Percentiles rank a stretch among this genome's conserved stretches.
Evolutionary conservation across 1,284 basidiomycete species (phyloP).

Genomic region (Malassezia arunalokei): DNA sequence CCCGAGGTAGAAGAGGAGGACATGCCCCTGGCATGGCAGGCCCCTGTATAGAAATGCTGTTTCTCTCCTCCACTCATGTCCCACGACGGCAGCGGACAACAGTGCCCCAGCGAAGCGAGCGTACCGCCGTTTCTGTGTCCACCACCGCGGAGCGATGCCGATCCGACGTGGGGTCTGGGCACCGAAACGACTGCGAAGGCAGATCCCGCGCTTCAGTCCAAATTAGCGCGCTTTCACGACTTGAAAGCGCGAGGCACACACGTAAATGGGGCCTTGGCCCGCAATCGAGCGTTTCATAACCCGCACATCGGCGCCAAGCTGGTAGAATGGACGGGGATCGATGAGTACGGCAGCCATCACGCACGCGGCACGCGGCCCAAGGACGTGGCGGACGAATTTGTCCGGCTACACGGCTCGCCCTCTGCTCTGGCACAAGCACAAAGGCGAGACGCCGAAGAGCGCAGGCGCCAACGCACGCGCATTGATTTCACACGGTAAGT

Average conservation of each 20-base stretch:
- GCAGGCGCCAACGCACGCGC: neutral
- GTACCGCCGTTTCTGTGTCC: neutral
- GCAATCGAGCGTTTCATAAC: constrained; percentile 78
- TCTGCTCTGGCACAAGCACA: neutral
- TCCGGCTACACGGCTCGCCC: constrained; percentile 1
- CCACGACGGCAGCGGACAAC: too few relatives aligned
- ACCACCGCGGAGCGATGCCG: neutral
- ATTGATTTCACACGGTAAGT: constrained; percentile 1
- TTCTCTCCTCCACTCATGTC: neutral
- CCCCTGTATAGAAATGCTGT: neutral
- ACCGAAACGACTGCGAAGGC: neutral
- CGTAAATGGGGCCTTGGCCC: constrained; percentile 85
- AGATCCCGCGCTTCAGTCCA: constrained; percentile 12
- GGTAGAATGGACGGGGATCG: constrained; percentile 76
- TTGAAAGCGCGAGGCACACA: constrained; percentile 59
- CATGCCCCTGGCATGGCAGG: constrained; percentile 2
- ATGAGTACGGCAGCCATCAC: constrained; percentile 53
- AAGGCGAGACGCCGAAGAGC: constrained; percentile 1
- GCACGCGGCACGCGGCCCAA: neutral
- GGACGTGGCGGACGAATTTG: neutral
- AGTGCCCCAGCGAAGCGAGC: neutral
- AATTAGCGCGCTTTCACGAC: constrained; percentile 64
- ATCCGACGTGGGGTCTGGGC: constrained; percentile 10
- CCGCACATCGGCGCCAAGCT: constrained; percentile 85
- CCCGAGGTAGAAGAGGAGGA: neutral